Percentiles rank a stretch among this genome's conserved stretches.
Conservation (phyloP, 2,329 filamentous ascomycete species). For the Fusarium sp. region DNA sequence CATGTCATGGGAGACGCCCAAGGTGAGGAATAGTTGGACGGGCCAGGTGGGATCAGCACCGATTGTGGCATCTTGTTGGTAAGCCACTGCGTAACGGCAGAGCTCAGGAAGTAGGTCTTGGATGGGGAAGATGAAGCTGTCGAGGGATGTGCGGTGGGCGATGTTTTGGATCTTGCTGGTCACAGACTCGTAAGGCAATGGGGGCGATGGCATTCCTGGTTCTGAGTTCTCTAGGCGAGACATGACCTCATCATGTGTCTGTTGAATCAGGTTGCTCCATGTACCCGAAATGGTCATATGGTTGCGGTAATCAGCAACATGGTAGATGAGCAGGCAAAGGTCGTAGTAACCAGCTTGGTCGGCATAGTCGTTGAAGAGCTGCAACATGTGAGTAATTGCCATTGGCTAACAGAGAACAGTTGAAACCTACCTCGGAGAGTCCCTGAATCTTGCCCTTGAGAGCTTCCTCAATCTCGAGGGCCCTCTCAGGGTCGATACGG, state of each 20-base stretch:
- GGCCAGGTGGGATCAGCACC: conserved; percentile 68
- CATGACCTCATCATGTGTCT: conserved; percentile 69
- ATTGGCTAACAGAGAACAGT: too few relatives aligned
- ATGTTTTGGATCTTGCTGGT: conserved; percentile 71
- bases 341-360: conserved; percentile 94
- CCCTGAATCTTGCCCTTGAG: conserved; percentile 83
- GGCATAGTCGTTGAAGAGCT: conserved; percentile 94
- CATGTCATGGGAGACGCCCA: conserved; percentile 66
- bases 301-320: conserved; percentile 90
- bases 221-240: conserved; percentile 56
- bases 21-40: conserved; percentile 63
- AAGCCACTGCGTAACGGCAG: conserved; percentile 69
- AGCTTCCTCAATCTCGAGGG: conserved; percentile 69
- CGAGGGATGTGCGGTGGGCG: conserved; percentile 70
- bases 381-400: conserved; percentile 32
- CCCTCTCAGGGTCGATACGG: conserved; percentile 72
- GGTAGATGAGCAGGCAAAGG: conserved; percentile 90
- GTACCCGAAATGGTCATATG: conserved; percentile 83
- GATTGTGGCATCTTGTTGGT: conserved; percentile 67
- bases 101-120: conserved; percentile 68
- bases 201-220: conserved; percentile 51
- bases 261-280: conserved; percentile 84
- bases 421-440: conserved; percentile 75
- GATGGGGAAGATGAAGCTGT: conserved; percentile 74
- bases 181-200: conserved; percentile 75